Base-by-base conservation (phyloP, 1,284 basidiomycete genomes). In the Cerioporus squamosus region DNA sequence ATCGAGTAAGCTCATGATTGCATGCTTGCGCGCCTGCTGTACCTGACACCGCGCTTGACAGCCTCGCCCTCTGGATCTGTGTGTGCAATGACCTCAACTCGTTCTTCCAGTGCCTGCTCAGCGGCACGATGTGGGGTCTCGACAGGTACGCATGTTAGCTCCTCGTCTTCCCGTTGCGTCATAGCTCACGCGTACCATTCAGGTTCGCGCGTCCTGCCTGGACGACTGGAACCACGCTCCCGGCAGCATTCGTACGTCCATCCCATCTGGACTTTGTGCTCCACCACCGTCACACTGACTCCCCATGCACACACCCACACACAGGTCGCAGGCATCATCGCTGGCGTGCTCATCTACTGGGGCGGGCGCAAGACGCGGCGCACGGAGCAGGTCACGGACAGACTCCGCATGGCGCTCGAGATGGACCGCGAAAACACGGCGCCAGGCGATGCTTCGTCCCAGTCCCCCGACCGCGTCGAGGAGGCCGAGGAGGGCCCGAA, bases 121-220 rank as follows among this genome's bases (percentile, higher is more conserved):
- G 90, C 65, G 90, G 84, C 2, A 86, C 83, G 42, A 95, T 95
- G 87, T 95, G 93, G 94, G 83, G 88, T 2, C 72, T 95, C 68
- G 84, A 89, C 67, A 76, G 86, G 80, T 82, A 64, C 59, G 72
- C 56, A 7, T n/a, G 31, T 20, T 18, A 6, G 18, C 9, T 15
- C 14, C 45, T 36, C 33, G 14, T 1, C 33, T 36, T 36, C 33
- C 33, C 33, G n/a, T 36, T 36, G 33, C 33, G 33, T 10, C 33
- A 15, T 15, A 36, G 14, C 14, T 36, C 33, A 36, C 33, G 12
- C 10, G 14, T 12, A 36, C 33, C 9, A 14, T 4, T 33, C 38
- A 85, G 84, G 31, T 87, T 87, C 66, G 62, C 81, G 58, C 81
- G 87, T 22, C 87, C 87, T 4, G 79, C 85, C 2, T 89, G 87